Base-by-base conservation (phyloP, 257 asterid species). In the Solanum tacnaense region DNA sequence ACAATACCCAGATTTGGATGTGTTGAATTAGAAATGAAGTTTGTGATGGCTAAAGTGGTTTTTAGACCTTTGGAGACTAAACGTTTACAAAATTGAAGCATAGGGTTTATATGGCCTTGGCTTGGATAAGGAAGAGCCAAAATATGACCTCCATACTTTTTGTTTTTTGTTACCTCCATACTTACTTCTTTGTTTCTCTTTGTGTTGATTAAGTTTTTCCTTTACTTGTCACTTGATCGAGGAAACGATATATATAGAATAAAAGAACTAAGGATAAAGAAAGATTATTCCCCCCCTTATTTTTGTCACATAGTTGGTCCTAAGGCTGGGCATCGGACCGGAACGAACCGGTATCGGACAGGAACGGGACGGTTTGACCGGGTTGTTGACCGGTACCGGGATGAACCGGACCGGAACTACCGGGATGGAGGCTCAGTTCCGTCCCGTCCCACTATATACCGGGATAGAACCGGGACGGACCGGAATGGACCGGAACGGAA, bases 51-150 rank as follows among this genome's bases (percentile, higher is more conserved):
- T 3, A 95, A 44, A 32, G 98, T 96, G 89, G 96, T 65, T 82
- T 89, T 91, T 39, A 92, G 56, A 0, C 92, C 92, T 89, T 93
- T 93, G 91, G 91, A 92, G 87, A 83, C 92, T n/a, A 95, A 84
- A 41, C 98, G 96, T 85, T 94, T 96, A 89, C 94, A 93, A 13
- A 96, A 92, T 88, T 95, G 95, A 79, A 88, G 92, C 93, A 95
- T 87, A 20, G 99, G 99, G 31, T 93, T 96, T n/a, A 96, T 90
- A 90, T 95, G 99, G 90, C 99, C 98, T 91, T 95, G 98, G 94
- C 94, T 92, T 86, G 97, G 98, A 84, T 93, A 96, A 32, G 98
- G 98, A 52, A 94, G 9, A 2, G 92, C 95, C 81, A 96, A 74
- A 62, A 96, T 85, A 89, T 95, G 98, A 62, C 91, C 89, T 81